phyloP scores from a whole-genome alignment of 129 eudicot species.

The Chrysanthemum makinoi region DNA sequence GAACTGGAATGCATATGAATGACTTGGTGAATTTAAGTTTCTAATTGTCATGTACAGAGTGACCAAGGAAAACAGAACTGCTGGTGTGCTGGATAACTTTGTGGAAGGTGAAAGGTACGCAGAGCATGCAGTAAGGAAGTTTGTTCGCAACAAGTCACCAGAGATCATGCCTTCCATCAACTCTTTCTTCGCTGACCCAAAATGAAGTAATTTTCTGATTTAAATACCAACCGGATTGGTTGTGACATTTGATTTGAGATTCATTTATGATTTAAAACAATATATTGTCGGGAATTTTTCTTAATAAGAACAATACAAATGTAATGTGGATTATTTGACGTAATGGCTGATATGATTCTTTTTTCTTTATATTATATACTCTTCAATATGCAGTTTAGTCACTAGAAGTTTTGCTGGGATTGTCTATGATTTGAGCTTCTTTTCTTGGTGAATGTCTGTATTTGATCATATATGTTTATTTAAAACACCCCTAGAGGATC shows the following conservation, averaged over 20 bases:
- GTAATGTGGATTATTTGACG: slow-evolving; percentile 14
- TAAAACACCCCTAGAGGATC: no score
- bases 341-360: slow-evolving; percentile 16
- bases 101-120: slow-evolving; percentile 84
- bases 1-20: neutral
- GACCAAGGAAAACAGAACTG: slow-evolving; percentile 83
- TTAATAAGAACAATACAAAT: slow-evolving; percentile 18
- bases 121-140: slow-evolving; percentile 74
- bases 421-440: neutral
- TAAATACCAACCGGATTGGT: slow-evolving; percentile 1
- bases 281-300: slow-evolving; percentile 13
- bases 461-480: neutral
- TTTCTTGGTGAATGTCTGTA: neutral
- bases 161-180: slow-evolving; percentile 88
- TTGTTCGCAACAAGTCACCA: slow-evolving; percentile 64
- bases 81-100: slow-evolving; percentile 76
- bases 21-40: neutral
- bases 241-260: slow-evolving; percentile 16
- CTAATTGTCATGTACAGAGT: slow-evolving; percentile 44
- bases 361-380: neutral
- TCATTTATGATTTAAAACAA: slow-evolving; percentile 16
- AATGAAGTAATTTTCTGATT: slow-evolving; percentile 24
- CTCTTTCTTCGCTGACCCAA: slow-evolving; percentile 77
- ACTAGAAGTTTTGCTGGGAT: neutral
- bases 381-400: neutral